Base-by-base conservation (phyloP, 148 eudicot genomes). In the Persicaria tinctoria region DNA sequence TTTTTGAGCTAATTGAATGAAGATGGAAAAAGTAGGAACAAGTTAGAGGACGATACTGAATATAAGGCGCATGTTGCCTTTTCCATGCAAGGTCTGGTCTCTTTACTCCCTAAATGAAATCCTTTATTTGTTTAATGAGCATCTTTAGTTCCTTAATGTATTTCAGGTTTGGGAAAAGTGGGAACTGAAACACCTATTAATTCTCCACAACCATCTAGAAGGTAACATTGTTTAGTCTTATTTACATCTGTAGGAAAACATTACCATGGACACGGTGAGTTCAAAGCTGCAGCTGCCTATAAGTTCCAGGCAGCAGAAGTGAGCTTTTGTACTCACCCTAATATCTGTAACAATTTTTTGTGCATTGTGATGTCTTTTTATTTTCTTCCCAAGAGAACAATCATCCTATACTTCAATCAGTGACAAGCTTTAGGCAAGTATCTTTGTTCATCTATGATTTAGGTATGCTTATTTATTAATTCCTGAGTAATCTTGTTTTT, bases 21-120 rank as follows among this genome's bases (percentile, higher is more conserved):
- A 66, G 70, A 66, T 66, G 48, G 70, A 66, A 66, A 66, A 66
- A 66, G 70, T 66, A 41, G 70, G 47, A 66, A 66, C 70, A 66
- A 12, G 17, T 38, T 18, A 66, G 70, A 66, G 46, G 70, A 4
- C 38, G 41, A 66, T 5, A 14, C 46, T 66, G 48, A 38, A 66
- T 66, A 66, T 44, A 48, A 66, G 70, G 47, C 70, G 13, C 70
- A 66, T 66, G 70, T 66, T 66, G 70, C 70, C 38, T 66, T 66
- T 66, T 66, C 70, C 70, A 66, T 66, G 46, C 70, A 66, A 66
- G 70, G 70, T 66, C 70, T 13, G 48, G 38, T 66, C 70, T 41
- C 70, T 66, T 38, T 66, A 66, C 70, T 3, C 70, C 14, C 70
- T 38, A 13, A 7, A 13, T 14, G 70, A 41, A 13, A 38, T 66